Conservation (phyloP, 768 basidiomycete genomes). For the Rhizopogon salebrosus region DNA sequence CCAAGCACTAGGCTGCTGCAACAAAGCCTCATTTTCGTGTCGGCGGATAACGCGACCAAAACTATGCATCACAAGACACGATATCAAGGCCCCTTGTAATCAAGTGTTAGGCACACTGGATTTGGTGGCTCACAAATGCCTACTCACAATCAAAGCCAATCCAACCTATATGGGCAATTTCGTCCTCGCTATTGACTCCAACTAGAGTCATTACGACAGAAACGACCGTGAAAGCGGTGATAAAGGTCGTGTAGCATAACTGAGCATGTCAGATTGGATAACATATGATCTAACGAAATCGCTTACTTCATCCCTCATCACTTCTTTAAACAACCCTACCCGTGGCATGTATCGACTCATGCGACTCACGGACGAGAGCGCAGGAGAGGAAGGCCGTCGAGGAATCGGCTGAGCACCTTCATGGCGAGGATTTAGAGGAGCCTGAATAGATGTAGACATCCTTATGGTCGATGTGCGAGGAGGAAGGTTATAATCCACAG, state of each 20-base stretch:
- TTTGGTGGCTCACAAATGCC: background rate
- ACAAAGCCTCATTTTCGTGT: constrained; percentile 53
- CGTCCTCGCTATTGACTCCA: constrained; percentile 42
- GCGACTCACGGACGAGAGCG: constrained; percentile 33
- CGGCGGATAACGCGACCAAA: constrained; percentile 54
- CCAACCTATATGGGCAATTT: constrained; percentile 47
- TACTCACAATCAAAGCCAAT: constrained; percentile 49
- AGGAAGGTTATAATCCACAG: background rate
- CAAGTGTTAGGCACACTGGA: constrained; percentile 7
- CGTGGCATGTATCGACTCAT: constrained; percentile 46
- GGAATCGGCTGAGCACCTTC: constrained; percentile 8
- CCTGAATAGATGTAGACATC: constrained; percentile 10
- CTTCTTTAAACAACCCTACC: constrained; percentile 48
- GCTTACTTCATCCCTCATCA: constrained; percentile 61
- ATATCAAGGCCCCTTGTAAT: constrained; percentile 49
- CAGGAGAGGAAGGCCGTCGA: constrained; percentile 15
- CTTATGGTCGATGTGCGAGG: constrained; percentile 11
- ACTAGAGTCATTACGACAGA: constrained; percentile 45
- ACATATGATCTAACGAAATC: background rate
- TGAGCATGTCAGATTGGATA: constrained; percentile 14
- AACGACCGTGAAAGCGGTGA: constrained; percentile 43
- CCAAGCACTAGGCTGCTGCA: constrained; percentile 44
- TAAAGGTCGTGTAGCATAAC: constrained; percentile 52
- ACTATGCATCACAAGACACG: constrained; percentile 52
- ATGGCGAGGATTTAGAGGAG: constrained; percentile 6